phyloP scores from a whole-genome alignment of 352 stramenopile species.

The Pythium apleroticum region DNA sequence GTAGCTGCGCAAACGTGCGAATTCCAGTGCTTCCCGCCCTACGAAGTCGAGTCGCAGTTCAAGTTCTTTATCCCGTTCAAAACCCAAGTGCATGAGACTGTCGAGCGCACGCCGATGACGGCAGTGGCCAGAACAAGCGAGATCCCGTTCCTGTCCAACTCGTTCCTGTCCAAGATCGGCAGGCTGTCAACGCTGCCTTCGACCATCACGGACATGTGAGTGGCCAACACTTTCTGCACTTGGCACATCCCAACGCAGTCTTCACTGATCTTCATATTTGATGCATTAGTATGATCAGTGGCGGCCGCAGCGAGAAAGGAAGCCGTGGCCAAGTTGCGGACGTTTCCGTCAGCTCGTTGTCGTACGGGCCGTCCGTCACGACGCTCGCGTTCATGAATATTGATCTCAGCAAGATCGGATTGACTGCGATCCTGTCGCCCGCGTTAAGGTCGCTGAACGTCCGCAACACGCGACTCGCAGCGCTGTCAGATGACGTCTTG shows the following conservation, averaged over 20 bases:
- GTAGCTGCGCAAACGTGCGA: not conserved
- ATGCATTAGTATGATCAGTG: not conserved
- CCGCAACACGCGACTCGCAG: not conserved
- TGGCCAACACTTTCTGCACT: not conserved
- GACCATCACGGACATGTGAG: not conserved
- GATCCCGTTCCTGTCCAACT: not conserved
- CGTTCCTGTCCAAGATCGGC: not conserved
- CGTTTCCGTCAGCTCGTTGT: not conserved
- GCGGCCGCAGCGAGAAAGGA: not conserved
- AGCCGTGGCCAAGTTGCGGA: not conserved
- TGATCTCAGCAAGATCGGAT: not conserved
- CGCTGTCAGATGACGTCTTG: not conserved
- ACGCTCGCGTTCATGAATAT: not conserved
- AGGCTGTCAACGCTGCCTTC: not conserved
- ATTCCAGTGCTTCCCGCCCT: not conserved
- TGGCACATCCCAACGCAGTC: not conserved
- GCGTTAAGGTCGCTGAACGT: not conserved
- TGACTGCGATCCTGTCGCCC: not conserved
- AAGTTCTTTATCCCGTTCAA: not conserved
- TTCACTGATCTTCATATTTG: not conserved
- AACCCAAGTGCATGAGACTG: not conserved
- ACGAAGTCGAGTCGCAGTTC: not conserved
- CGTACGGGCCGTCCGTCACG: not conserved
- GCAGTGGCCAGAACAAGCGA: not conserved
- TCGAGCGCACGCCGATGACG: not conserved